Evolutionary conservation across 331 rosid genomes (phyloP).

Genomic region (Pyracantha coccinea): DNA sequence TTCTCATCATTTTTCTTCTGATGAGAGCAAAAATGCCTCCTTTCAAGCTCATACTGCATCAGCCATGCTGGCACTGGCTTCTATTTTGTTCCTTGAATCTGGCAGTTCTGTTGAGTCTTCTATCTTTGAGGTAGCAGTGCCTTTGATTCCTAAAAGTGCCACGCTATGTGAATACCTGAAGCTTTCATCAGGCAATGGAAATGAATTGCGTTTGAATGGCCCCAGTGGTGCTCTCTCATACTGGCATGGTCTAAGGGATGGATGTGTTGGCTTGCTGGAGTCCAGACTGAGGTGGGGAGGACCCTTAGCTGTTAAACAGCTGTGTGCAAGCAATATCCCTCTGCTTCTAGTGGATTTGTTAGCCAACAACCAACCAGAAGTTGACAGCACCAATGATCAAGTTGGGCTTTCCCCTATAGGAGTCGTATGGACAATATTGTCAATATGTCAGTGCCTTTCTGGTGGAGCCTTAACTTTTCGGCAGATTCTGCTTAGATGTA

Average conservation of each 20-base stretch:
- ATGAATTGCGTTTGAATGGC: slow-evolving; percentile 31
- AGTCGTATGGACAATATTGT: slow-evolving; percentile 69
- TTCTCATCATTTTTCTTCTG: slow-evolving; percentile 62
- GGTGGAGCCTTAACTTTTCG: slow-evolving; percentile 76
- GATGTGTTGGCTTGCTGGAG: slow-evolving; percentile 85
- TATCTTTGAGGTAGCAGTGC: slow-evolving; percentile 68
- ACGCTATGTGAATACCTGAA: slow-evolving; percentile 60
- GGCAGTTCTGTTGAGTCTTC: slow-evolving; percentile 74
- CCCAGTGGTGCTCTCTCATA: slow-evolving; percentile 43
- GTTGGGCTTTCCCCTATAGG: slow-evolving; percentile 90
- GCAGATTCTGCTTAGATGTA: slow-evolving; percentile 57
- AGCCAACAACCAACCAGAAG: slow-evolving; percentile 37
- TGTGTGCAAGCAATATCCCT: slow-evolving; percentile 81
- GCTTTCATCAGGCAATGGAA: slow-evolving; percentile 39
- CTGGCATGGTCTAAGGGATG: slow-evolving; percentile 89
- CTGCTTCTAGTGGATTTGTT: slow-evolving; percentile 60
- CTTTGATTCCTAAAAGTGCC: slow-evolving; percentile 74
- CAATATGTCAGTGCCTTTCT: slow-evolving; percentile 72
- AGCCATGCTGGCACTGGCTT: slow-evolving; percentile 83
- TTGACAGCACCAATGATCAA: slow-evolving; percentile 32
- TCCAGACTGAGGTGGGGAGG: slow-evolving; percentile 90
- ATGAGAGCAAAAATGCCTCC: slow-evolving; percentile 44
- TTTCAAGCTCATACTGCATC: slow-evolving; percentile 58
- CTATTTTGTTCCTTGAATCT: slow-evolving; percentile 72
- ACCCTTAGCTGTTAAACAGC: slow-evolving; percentile 88